Evolutionary conservation across 2,329 filamentous ascomycete species (phyloP).

Genomic region (Fusarium humuli): DNA sequence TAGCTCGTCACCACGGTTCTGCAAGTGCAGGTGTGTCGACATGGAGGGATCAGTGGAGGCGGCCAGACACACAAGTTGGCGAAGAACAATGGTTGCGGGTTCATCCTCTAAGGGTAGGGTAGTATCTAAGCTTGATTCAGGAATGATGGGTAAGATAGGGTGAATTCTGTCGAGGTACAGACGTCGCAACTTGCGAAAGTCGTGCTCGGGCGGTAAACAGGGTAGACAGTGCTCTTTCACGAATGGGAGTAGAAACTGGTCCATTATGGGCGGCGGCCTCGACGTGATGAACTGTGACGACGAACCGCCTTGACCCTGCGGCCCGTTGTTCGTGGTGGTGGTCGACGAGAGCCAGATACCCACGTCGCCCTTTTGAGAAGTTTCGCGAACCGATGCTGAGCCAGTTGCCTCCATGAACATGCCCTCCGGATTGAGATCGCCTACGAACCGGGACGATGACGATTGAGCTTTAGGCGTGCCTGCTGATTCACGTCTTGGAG

Average conservation of each 20-base stretch:
- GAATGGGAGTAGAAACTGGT: conserved; percentile 56
- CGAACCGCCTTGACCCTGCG: conserved; percentile 26
- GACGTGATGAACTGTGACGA: conserved; percentile 54
- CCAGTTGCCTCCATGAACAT: conserved; percentile 68
- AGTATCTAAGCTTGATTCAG: conserved; percentile 50
- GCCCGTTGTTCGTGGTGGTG: background rate
- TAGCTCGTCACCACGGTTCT: conserved; percentile 52
- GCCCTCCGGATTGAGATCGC: conserved; percentile 69
- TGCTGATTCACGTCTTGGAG: conserved; percentile 25
- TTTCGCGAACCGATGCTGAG: conserved; percentile 48
- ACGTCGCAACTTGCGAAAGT: conserved; percentile 59
- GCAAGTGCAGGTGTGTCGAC: conserved; percentile 58
- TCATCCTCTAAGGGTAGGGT: conserved; percentile 38
- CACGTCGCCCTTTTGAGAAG: conserved; percentile 63
- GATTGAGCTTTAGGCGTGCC: conserved; percentile 43
- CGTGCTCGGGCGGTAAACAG: conserved; percentile 60
- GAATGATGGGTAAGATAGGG: conserved; percentile 65
- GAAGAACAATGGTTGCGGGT: conserved; percentile 58
- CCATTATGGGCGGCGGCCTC: conserved; percentile 54
- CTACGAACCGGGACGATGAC: conserved; percentile 63
- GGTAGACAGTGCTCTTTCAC: conserved; percentile 60
- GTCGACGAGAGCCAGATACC: conserved; percentile 65
- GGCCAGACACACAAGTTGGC: conserved; percentile 67
- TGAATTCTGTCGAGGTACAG: conserved; percentile 66
- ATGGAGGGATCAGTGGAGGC: conserved; percentile 63